These are phyloP conservation scores for Trifolium fragiferum DNA, from an alignment of 306 rosid species.

Conservation along the genomic window DNA sequence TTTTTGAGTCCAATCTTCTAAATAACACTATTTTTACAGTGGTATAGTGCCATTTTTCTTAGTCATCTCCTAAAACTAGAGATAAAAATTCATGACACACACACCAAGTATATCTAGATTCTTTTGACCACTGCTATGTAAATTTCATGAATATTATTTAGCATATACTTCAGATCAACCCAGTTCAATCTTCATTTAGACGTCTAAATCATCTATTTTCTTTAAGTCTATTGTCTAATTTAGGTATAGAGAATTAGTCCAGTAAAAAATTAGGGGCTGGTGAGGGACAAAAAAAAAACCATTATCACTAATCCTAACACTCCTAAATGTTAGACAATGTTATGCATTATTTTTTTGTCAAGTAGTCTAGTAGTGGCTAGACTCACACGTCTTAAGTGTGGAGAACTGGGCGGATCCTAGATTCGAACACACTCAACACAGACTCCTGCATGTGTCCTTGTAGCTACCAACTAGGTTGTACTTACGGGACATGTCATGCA, in stretches of 20 bases:
- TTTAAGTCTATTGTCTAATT: neutral
- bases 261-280: neutral
- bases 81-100: neutral
- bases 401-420: no score
- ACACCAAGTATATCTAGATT: neutral
- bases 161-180: conserved; percentile 6
- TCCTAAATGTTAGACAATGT: conserved; percentile 1
- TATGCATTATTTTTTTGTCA: conserved; percentile 8
- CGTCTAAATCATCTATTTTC: neutral
- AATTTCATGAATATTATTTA: conserved; percentile 5
- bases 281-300: neutral
- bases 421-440: no score
- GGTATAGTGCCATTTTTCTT: neutral
- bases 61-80: neutral
- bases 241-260: neutral
- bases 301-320: neutral
- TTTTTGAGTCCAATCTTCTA: neutral
- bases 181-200: conserved; percentile 4
- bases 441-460: no score
- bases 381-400: no score
- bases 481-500: neutral
- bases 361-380: no score
- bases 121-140: neutral
- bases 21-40: neutral
- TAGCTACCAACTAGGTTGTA: no score